Conservation (phyloP, 331 rosid genomes). For the Telfairia occidentalis region DNA sequence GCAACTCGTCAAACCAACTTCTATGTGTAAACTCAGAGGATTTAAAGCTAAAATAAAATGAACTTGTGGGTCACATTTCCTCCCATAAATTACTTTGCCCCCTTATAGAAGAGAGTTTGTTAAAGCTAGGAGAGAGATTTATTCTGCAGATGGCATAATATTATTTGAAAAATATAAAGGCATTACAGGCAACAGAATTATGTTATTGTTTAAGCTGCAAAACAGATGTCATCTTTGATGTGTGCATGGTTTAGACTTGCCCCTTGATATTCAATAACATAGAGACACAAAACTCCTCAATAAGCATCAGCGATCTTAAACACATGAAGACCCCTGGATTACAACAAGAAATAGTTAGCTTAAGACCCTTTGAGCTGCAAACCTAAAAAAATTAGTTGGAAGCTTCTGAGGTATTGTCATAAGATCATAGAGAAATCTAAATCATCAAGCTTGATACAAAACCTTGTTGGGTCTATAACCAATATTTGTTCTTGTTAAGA, state of each 20-base stretch:
- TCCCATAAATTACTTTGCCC: neutral
- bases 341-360: neutral
- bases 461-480: too few relatives aligned
- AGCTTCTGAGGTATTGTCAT: neutral
- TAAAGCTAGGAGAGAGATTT: neutral
- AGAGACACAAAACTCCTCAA: neutral
- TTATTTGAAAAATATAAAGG: neutral
- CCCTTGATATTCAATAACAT: neutral
- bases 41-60: too few relatives aligned
- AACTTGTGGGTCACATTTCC: neutral
- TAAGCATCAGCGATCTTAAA: neutral
- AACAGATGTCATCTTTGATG: neutral
- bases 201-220: conserved; percentile 13
- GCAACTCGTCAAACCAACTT: too few relatives aligned
- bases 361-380: neutral
- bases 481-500: too few relatives aligned
- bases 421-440: neutral
- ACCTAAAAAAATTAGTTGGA: neutral
- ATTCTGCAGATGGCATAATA: neutral
- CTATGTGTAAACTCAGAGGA: too few relatives aligned
- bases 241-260: conserved; percentile 9
- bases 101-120: neutral
- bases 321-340: neutral
- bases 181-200: conserved; percentile 9
- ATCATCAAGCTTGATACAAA: neutral